Evolutionary conservation across 257 asterid genomes (phyloP).

Genomic region (Solanum arcanum): DNA sequence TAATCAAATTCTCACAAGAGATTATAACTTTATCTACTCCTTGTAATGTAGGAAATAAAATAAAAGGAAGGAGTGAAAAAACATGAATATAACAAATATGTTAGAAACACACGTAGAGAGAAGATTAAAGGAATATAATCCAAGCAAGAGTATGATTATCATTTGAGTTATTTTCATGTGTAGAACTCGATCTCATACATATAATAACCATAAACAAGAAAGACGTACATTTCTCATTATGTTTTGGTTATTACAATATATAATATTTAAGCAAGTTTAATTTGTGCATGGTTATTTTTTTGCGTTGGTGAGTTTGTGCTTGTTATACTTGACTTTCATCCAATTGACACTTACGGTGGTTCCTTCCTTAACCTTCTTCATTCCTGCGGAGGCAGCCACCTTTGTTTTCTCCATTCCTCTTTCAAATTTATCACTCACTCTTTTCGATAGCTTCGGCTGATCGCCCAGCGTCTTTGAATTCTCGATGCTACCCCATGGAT

Average conservation of each 20-base stretch:
- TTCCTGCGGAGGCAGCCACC: conserved; percentile 25
- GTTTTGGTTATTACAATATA: neutral
- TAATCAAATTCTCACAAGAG: too few species aligned
- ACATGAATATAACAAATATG: too few species aligned
- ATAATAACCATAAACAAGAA: neutral
- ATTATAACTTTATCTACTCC: too few species aligned
- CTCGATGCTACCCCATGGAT: conserved; percentile 9
- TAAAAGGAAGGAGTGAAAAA: too few species aligned
- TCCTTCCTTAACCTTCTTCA: conserved; percentile 42
- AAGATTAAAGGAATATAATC: too few species aligned
- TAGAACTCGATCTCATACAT: neutral
- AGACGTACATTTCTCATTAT: neutral
- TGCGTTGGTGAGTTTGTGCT: conserved; percentile 17
- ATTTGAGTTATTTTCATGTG: neutral
- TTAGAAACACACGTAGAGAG: neutral
- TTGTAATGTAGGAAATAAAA: too few species aligned
- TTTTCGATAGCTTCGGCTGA: conserved; percentile 15
- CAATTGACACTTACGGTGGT: conserved; percentile 29
- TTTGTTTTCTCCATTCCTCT: conserved; percentile 41
- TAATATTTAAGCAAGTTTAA: neutral
- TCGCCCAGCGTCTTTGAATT: conserved; percentile 13
- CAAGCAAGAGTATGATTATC: neutral
- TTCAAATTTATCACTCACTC: conserved; percentile 21
- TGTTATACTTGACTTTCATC: conserved; percentile 42
- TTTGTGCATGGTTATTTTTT: neutral